A percentile compares a stretch with the other conserved stretches of the same genome.
These are phyloP conservation scores for Tuber magnatum DNA, from an alignment of 495 filamentous ascomycete species.

Conservation along the genomic window DNA sequence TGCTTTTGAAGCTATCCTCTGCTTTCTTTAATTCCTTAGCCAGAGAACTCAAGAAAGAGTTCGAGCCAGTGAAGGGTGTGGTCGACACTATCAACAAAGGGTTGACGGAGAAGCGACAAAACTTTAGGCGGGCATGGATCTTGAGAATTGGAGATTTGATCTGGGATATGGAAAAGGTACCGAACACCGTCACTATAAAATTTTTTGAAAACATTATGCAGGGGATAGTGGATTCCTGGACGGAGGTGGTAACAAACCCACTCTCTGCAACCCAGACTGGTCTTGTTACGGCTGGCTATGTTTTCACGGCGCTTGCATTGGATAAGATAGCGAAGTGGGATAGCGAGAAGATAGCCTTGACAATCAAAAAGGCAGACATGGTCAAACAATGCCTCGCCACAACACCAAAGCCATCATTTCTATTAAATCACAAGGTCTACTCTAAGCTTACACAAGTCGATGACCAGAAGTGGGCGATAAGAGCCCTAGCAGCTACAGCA, in stretches of 20 bases:
- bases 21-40: slow-evolving; percentile 58
- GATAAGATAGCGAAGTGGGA: slow-evolving; percentile 43
- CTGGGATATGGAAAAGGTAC: slow-evolving; percentile 49
- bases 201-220: slow-evolving; percentile 56
- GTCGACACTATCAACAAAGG: slow-evolving; percentile 71
- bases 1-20: slow-evolving; percentile 64
- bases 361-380: slow-evolving; percentile 55
- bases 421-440: slow-evolving; percentile 77
- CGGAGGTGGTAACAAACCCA: slow-evolving; percentile 70
- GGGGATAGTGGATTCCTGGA: slow-evolving; percentile 65
- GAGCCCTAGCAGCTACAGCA: slow-evolving; percentile 59
- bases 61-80: slow-evolving; percentile 55
- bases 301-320: slow-evolving; percentile 57
- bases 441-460: slow-evolving; percentile 63
- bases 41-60: slow-evolving; percentile 49
- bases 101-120: slow-evolving; percentile 70
- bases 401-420: slow-evolving; percentile 71
- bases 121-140: slow-evolving; percentile 73
- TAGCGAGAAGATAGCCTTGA: slow-evolving; percentile 40
- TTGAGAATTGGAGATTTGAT: slow-evolving; percentile 65
- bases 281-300: slow-evolving; percentile 63
- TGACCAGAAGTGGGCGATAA: slow-evolving; percentile 68
- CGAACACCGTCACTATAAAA: slow-evolving; percentile 46
- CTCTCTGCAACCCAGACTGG: slow-evolving; percentile 68
- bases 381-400: slow-evolving; percentile 55